A percentile compares a stretch with the other conserved stretches of the same genome.
Conservation (phyloP, 2,329 filamentous ascomycete species). For the Leptoxyphium fumago region DNA sequence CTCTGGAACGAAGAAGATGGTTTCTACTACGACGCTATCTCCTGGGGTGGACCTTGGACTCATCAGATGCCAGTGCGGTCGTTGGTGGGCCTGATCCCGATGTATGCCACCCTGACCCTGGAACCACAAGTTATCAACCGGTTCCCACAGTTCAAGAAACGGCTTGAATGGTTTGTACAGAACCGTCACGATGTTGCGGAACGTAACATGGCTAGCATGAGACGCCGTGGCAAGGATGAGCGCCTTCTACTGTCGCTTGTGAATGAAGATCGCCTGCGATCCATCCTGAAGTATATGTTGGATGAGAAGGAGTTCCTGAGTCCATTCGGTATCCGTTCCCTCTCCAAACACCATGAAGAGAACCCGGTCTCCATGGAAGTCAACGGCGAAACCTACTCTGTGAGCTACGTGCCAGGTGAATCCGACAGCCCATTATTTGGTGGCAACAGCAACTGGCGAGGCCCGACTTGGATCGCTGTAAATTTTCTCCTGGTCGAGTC, state of each 20-base stretch:
- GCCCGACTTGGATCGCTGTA: constrained; percentile 85
- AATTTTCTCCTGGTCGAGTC: constrained; percentile 92
- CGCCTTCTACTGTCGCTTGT: constrained; percentile 78
- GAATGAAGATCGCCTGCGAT: constrained; percentile 79
- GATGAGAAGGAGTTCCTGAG: constrained; percentile 89
- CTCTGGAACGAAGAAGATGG: constrained; percentile 94
- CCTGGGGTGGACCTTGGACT: constrained; percentile 84
- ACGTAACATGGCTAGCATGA: constrained; percentile 88
- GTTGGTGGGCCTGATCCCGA: constrained; percentile 80
- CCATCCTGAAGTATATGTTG: constrained; percentile 82
- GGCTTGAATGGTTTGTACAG: constrained; percentile 86
- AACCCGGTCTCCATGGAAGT: constrained; percentile 91
- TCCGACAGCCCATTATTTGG: constrained; percentile 91
- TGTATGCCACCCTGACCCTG: constrained; percentile 81
- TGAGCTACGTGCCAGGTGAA: constrained; percentile 85
- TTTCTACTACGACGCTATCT: constrained; percentile 98
- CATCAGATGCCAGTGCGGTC: constrained; percentile 87
- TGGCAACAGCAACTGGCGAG: constrained; percentile 96
- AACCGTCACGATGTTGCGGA: constrained; percentile 76
- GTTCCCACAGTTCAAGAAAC: constrained; percentile 83
- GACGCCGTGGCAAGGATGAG: constrained; percentile 77
- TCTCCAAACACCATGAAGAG: constrained; percentile 83
- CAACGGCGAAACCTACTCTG: constrained; percentile 76
- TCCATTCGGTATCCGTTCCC: constrained; percentile 75
- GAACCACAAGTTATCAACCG: constrained; percentile 89